phyloP scores from a whole-genome alignment of 106 monocot genomes.

The Allium sativum region DNA sequence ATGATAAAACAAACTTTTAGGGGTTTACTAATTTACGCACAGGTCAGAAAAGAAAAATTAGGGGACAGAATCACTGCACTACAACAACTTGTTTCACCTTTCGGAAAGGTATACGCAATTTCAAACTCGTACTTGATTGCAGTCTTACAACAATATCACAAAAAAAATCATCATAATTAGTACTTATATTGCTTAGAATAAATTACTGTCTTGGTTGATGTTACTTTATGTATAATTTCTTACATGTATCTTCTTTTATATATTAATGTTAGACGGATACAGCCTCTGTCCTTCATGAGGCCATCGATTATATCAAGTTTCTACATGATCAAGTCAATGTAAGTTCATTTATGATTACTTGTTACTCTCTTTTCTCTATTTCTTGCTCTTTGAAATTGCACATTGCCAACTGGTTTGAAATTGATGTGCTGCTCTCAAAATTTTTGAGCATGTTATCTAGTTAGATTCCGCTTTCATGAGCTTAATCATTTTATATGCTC shows the following conservation, averaged over 20 bases:
- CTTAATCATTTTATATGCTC: too few relatives aligned
- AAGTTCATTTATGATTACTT: constrained; percentile 1
- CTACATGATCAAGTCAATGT: constrained; percentile 86
- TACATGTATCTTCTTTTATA: neutral
- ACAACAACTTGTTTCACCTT: constrained; percentile 28
- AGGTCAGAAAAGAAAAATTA: constrained; percentile 30
- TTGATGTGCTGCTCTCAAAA: neutral
- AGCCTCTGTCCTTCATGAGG: constrained; percentile 76
- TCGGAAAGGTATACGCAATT: constrained; percentile 14
- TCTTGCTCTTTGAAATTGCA: neutral
- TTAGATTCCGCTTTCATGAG: too few relatives aligned
- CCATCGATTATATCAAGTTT: constrained; percentile 83
- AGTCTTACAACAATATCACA: neutral
- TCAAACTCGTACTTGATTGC: neutral
- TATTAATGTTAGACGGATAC: constrained; percentile 56
- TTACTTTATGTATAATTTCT: neutral
- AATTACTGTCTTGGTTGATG: too few relatives aligned
- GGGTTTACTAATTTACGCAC: neutral
- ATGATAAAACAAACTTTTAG: constrained; percentile 2
- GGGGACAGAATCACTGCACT: constrained; percentile 28
- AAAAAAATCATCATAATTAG: neutral
- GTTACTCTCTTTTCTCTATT: neutral
- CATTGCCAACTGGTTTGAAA: neutral
- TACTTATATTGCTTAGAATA: too few relatives aligned
- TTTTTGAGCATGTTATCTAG: too few relatives aligned